A percentile compares a stretch with the other conserved stretches of the same genome.
Evolutionary conservation across 2,329 filamentous ascomycete genomes (phyloP).

Genomic region (Fusarium sulawesiense): DNA sequence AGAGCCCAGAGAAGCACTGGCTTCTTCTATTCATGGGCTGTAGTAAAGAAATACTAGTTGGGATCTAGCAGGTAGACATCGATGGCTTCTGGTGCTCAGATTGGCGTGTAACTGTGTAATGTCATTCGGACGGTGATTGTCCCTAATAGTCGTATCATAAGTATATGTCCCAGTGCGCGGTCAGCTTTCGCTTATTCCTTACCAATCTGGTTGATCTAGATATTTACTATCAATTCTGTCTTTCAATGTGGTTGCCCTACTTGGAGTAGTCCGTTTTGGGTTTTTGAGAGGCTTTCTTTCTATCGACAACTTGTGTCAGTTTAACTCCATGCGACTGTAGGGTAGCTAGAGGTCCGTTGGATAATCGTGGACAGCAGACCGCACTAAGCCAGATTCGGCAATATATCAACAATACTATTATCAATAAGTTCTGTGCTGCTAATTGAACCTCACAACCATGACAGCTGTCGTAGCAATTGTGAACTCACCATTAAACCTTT

Average conservation of each 20-base stretch:
- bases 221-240: neutral
- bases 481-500: neutral
- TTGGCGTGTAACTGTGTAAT: neutral
- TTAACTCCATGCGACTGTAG: neutral
- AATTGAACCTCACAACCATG: neutral
- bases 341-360: neutral
- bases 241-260: too few relatives aligned
- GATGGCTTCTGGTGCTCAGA: too few relatives aligned
- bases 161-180: neutral
- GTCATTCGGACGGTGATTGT: too few relatives aligned
- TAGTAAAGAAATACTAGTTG: neutral
- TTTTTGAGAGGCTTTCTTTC: neutral
- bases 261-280: neutral
- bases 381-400: neutral
- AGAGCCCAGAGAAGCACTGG: neutral
- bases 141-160: too few relatives aligned
- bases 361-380: neutral
- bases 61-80: neutral
- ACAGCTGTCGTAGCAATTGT: neutral
- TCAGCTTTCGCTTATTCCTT: too few relatives aligned
- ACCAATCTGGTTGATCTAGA: too few relatives aligned
- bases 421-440: neutral
- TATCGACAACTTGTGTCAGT: neutral
- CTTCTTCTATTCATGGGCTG: neutral
- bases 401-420: neutral